Conservation (phyloP, 2,329 filamentous ascomycete genomes). For the Neonectria neomacrospora region DNA sequence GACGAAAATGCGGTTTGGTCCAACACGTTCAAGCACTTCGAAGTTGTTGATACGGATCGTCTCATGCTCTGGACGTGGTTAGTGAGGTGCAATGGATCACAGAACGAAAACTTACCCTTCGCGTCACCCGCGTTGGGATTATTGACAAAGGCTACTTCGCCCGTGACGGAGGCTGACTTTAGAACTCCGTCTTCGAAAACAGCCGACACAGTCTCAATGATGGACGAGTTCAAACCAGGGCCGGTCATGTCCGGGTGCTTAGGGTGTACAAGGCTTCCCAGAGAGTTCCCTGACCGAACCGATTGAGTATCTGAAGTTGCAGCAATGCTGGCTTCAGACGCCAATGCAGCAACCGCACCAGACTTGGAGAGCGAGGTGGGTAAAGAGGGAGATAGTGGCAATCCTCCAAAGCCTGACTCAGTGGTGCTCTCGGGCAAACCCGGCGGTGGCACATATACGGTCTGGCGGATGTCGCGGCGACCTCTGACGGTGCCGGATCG, state of each 20-base stretch:
- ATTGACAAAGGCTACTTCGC: slow-evolving; percentile 90
- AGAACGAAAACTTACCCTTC: slow-evolving; percentile 59
- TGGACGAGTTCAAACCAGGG: slow-evolving; percentile 85
- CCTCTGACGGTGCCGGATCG: slow-evolving; percentile 84
- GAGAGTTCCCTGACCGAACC: slow-evolving; percentile 86
- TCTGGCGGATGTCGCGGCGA: slow-evolving; percentile 90
- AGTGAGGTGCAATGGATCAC: background rate
- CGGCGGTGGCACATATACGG: slow-evolving; percentile 77
- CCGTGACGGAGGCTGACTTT: slow-evolving; percentile 78
- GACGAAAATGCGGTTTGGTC: slow-evolving; percentile 92
- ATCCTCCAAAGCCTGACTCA: slow-evolving; percentile 34
- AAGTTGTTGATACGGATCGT: slow-evolving; percentile 90
- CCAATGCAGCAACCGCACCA: slow-evolving; percentile 64
- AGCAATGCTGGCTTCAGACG: slow-evolving; percentile 70
- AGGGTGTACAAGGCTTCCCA: slow-evolving; percentile 74
- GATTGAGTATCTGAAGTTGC: slow-evolving; percentile 86
- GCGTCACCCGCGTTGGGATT: slow-evolving; percentile 64
- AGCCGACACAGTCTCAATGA: slow-evolving; percentile 91
- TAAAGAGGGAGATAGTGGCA: slow-evolving; percentile 38
- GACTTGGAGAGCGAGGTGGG: slow-evolving; percentile 39
- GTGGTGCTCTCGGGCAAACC: slow-evolving; percentile 49
- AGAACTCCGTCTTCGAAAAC: slow-evolving; percentile 80
- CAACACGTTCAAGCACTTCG: slow-evolving; percentile 86
- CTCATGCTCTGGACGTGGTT: slow-evolving; percentile 60
- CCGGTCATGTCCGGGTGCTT: slow-evolving; percentile 85